phyloP scores from a whole-genome alignment of 2,329 filamentous ascomycete species.

The Ophiostoma quercus region DNA sequence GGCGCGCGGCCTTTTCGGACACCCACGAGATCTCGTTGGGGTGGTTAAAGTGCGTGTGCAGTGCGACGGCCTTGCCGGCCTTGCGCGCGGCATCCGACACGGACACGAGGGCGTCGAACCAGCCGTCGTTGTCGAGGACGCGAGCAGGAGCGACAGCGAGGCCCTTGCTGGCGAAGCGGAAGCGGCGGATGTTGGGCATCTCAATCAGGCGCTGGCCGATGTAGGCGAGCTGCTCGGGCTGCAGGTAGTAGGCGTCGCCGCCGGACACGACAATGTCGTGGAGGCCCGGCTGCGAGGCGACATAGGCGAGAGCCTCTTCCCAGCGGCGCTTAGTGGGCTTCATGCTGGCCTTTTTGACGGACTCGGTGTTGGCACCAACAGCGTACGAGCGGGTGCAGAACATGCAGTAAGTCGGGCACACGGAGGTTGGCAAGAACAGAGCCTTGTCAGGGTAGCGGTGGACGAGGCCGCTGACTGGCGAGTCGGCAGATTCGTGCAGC shows the following conservation, averaged over 20 bases:
- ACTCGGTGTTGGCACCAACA: conserved; percentile 51
- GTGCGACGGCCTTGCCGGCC: conserved; percentile 54
- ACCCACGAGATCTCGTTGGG: conserved; percentile 59
- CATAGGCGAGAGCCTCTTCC: conserved; percentile 53
- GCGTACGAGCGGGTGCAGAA: conserved; percentile 59
- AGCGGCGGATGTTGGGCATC: conserved; percentile 54
- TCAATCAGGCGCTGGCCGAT: conserved; percentile 53
- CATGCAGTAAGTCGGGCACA: conserved; percentile 58
- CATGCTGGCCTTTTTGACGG: conserved; percentile 43
- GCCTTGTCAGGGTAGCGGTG: conserved; percentile 61
- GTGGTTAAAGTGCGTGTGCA: conserved; percentile 64
- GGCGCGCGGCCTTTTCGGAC: conserved; percentile 46
- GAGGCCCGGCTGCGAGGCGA: conserved; percentile 45
- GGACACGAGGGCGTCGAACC: conserved; percentile 48
- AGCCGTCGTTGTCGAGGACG: conserved; percentile 49
- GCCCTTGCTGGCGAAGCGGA: conserved; percentile 59
- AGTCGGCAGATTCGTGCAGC: conserved; percentile 52
- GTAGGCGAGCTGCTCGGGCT: conserved; percentile 45
- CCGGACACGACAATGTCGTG: conserved; percentile 59
- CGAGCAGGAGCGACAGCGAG: conserved; percentile 54
- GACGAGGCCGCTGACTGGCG: conserved; percentile 52
- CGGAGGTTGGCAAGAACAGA: conserved; percentile 53
- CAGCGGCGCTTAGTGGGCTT: conserved; percentile 43
- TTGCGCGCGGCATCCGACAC: conserved; percentile 47
- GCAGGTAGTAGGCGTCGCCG: conserved; percentile 56